Base-by-base conservation (phyloP, 1,139 yeast genomes). In the Saccharomyces hybrid region DNA sequence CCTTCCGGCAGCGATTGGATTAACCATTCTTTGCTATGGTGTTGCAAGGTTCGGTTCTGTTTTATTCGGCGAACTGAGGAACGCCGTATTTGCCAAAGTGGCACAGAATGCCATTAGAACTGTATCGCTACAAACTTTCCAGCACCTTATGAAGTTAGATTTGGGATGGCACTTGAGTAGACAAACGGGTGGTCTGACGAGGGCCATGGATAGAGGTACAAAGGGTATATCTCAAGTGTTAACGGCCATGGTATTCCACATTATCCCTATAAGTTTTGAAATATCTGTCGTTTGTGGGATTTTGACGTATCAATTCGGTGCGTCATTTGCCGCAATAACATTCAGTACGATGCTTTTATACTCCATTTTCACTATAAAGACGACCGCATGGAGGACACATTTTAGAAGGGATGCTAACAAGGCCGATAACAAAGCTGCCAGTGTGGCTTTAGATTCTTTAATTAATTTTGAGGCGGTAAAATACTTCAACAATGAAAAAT, bases 161-260 rank as follows among this genome's bases (percentile, higher is more conserved):
- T 75, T 91, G 52, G 88, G 90, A 20, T 93, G 93, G 78, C 99
- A 93, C 70, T 73, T 93, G 52, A 79, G 95, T 7, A 78, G 91
- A 63, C 98, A 95, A 69, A 95, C 99, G 0, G 99, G 99, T 61
- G 98, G 97, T 0, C 73, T 93, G 49, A 93, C 97, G 0, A 77
- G 99, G 58, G 98, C 99, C 1, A 93, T 93, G 64, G 99, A 93
- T 67, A 78, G 99, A 63, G 99, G 99, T 69, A 93, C 98, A 1
- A 93, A 93, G 64, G 99, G 99, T 72, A 93, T 93, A 53, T 86
- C 96, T 26, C 91, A 87, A 65, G 97, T 93, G 5, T 75, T 93
- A 53, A 84, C 88, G 46, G 97, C 99, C 2, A 88, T 93, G 96
- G 97, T 95, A 13, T 93, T 93, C 74, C 99, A 95, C 69, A 91